Evolutionary conservation across 192 early-diverging fungal genomes (phyloP).

Genomic region (Podila clonocystis): DNA sequence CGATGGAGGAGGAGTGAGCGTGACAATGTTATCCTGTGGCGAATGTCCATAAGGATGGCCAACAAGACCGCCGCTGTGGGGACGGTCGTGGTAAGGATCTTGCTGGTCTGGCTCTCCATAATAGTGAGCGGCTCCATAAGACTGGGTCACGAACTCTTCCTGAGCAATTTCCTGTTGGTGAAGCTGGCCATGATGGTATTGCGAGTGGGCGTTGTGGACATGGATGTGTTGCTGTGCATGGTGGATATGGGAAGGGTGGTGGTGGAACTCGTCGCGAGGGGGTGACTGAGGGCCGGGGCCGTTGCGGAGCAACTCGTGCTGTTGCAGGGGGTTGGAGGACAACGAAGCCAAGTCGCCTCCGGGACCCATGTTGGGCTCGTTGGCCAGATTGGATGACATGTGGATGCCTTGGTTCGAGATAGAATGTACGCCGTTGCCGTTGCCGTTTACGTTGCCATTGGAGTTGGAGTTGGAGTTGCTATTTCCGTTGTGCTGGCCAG

Average conservation of each 20-base stretch:
- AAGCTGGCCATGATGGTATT: constrained; percentile 14
- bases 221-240: constrained; percentile 17
- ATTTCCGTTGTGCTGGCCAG: constrained; percentile 19
- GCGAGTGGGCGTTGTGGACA: neutral
- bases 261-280: constrained; percentile 36
- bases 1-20: constrained; percentile 37
- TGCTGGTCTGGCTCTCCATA: constrained; percentile 35
- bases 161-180: constrained; percentile 4
- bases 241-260: constrained; percentile 24
- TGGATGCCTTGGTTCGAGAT: neutral
- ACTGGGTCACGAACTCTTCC: constrained; percentile 17
- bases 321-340: constrained; percentile 14
- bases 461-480: constrained; percentile 3
- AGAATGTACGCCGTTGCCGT: constrained; percentile 4
- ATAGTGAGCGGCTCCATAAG: constrained; percentile 30
- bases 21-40: constrained; percentile 26
- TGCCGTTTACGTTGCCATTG: constrained; percentile 18
- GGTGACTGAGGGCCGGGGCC: constrained; percentile 8
- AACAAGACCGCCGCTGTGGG: constrained; percentile 42
- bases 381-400: constrained; percentile 3
- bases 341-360: constrained; percentile 8
- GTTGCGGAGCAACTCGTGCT: constrained; percentile 26
- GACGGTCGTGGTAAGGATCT: constrained; percentile 35
- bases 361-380: neutral
- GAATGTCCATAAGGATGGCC: constrained; percentile 33